These are phyloP conservation scores for Carex littledalei DNA, from an alignment of 176 grass and related monocot species.

Conservation along the genomic window DNA sequence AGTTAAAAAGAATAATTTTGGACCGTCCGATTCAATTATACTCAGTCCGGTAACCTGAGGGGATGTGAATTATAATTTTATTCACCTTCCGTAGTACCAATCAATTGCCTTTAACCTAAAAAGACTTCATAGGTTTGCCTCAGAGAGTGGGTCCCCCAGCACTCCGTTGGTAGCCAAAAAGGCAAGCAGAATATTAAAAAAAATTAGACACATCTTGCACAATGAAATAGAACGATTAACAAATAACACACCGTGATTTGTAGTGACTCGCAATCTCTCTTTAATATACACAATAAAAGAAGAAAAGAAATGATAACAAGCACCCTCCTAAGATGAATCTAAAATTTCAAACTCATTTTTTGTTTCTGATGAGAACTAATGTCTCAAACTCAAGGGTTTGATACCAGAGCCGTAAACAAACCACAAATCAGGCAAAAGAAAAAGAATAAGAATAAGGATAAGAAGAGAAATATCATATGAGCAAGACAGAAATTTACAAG, in stretches of 20 bases:
- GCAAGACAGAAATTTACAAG: conserved; percentile 40
- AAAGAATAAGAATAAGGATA: conserved; percentile 26
- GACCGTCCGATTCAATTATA: too few relatives aligned
- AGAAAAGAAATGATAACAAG: background rate
- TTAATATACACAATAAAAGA: conserved; percentile 42
- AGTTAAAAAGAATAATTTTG: too few relatives aligned
- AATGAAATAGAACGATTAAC: background rate
- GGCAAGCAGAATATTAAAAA: background rate
- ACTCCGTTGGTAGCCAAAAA: background rate
- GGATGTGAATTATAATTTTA: too few relatives aligned
- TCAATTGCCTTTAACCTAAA: background rate
- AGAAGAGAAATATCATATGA: conserved; percentile 27
- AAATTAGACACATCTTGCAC: background rate
- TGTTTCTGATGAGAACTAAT: background rate
- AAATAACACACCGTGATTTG: background rate
- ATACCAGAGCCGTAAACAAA: conserved; percentile 12
- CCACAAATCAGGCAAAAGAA: conserved; percentile 19
- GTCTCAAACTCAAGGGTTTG: conserved; percentile 20
- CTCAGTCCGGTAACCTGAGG: too few relatives aligned
- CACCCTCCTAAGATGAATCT: conserved; percentile 21
- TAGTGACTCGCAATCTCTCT: conserved; percentile 21
- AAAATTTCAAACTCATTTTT: conserved; percentile 16
- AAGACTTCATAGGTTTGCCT: background rate
- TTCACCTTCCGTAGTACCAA: background rate
- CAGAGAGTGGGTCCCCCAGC: background rate